A percentile compares a stretch with the other conserved stretches of the same genome.
These are phyloP conservation scores for Fusarium armeniacum DNA, from an alignment of 2,329 filamentous ascomycete species.

Conservation along the genomic window DNA sequence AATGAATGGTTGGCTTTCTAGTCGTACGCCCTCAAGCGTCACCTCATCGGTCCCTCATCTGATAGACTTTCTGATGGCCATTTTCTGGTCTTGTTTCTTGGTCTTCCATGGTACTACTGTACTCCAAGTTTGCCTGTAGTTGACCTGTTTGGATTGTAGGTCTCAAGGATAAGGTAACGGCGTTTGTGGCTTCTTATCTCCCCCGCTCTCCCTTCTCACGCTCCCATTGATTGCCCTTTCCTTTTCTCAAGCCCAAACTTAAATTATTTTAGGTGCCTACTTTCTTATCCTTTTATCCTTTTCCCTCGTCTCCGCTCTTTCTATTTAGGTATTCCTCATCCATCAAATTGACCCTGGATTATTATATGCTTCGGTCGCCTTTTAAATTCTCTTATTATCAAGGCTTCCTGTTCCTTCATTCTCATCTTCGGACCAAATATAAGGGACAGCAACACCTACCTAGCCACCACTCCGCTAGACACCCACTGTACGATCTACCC, in stretches of 20 bases:
- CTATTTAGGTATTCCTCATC: constrained; percentile 13
- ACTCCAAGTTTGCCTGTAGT: constrained; percentile 20
- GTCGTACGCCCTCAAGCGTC: constrained; percentile 27
- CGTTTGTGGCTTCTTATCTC: constrained; percentile 42
- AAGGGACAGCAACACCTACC: constrained; percentile 15
- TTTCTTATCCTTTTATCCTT: not conserved
- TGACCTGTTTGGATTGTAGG: constrained; percentile 13
- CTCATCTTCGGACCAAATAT: constrained; percentile 2
- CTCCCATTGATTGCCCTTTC: constrained; percentile 21
- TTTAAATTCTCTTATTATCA: not conserved
- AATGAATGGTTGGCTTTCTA: constrained; percentile 15
- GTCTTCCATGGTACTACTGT: constrained; percentile 12
- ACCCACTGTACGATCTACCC: constrained; percentile 31
- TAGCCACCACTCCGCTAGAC: constrained; percentile 22
- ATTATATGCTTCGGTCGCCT: not conserved
- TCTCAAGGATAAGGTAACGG: constrained; percentile 12
- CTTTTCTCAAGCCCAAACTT: constrained; percentile 22
- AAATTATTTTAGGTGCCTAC: constrained; percentile 11
- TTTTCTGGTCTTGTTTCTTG: constrained; percentile 1
- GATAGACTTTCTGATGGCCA: constrained; percentile 35
- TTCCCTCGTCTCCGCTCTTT: constrained; percentile 10
- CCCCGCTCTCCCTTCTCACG: constrained; percentile 34
- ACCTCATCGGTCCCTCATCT: constrained; percentile 35
- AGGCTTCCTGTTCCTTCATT: constrained; percentile 5
- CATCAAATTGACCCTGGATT: not conserved